Evolutionary conservation across 148 eudicot genomes (phyloP).

Genomic region (Chenopodium berlandieri): DNA sequence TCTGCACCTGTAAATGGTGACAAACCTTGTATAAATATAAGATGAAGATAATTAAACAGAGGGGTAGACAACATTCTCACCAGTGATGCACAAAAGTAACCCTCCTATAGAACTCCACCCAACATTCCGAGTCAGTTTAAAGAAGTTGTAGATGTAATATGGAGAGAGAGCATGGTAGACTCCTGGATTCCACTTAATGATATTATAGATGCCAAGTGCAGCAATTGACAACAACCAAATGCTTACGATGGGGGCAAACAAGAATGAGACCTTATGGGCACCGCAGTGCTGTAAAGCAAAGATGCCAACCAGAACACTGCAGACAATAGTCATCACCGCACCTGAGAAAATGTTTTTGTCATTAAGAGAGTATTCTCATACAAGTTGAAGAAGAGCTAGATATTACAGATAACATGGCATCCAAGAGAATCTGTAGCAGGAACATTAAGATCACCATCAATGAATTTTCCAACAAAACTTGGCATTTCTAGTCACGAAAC

Average conservation of each 20-base stretch:
- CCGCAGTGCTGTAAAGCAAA: conserved; percentile 55
- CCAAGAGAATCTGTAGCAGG: no score
- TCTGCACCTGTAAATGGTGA: conserved; percentile 39
- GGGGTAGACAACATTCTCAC: conserved; percentile 16
- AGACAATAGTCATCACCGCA: conserved; percentile 36
- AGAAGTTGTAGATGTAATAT: conserved; percentile 41
- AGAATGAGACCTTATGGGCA: conserved; percentile 39
- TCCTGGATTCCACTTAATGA: conserved; percentile 44
- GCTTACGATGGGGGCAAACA: conserved; percentile 48
- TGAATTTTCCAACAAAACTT: no score
- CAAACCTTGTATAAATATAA: conserved; percentile 6
- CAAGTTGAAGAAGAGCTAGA: neutral
- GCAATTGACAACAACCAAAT: conserved; percentile 48
- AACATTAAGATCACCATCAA: no score
- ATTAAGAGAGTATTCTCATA: conserved; percentile 11
- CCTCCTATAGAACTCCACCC: conserved; percentile 51
- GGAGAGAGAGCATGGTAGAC: conserved; percentile 46
- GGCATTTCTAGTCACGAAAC: no score
- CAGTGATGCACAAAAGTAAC: conserved; percentile 44
- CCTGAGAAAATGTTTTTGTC: conserved; percentile 27
- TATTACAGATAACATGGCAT: no score
- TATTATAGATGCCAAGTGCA: conserved; percentile 45
- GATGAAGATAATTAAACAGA: neutral
- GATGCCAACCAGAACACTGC: conserved; percentile 42
- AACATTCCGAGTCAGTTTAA: conserved; percentile 31